phyloP scores from a whole-genome alignment of 129 eudicot genomes.

The Heracleum sosnowskyi region DNA sequence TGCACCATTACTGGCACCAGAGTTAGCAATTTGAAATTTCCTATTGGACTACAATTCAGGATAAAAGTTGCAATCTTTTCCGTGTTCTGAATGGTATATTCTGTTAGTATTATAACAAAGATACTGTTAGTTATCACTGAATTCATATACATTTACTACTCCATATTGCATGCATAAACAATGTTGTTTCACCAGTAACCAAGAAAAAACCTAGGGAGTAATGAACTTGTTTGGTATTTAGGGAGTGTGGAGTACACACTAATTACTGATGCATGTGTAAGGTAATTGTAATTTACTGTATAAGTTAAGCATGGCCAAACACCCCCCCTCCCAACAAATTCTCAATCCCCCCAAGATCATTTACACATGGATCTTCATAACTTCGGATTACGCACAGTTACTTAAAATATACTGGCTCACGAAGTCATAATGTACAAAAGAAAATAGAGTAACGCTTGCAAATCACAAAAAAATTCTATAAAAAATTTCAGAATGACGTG shows the following conservation, averaged over 20 bases:
- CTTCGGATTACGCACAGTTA: not conserved
- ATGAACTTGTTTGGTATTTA: not conserved
- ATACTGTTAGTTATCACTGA: not conserved
- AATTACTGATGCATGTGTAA: not conserved
- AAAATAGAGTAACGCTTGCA: not conserved
- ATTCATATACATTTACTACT: not conserved
- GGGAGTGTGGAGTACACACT: not conserved
- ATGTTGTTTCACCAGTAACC: not conserved
- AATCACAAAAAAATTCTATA: no score
- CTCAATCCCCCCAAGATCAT: conserved; percentile 5
- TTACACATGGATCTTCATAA: not conserved
- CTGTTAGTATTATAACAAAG: not conserved
- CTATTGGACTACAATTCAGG: not conserved
- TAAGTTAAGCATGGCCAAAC: not conserved
- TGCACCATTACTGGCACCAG: not conserved
- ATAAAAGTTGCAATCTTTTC: not conserved
- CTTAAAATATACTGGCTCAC: no score
- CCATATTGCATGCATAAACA: not conserved
- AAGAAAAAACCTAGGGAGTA: conserved; percentile 4
- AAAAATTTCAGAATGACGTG: no score
- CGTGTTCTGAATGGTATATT: not conserved
- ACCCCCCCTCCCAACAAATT: conserved; percentile 4
- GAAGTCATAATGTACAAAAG: no score
- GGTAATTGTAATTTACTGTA: not conserved
- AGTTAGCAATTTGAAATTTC: not conserved